phyloP scores from a whole-genome alignment of 345 rosid genomes.

The Salix udensis region DNA sequence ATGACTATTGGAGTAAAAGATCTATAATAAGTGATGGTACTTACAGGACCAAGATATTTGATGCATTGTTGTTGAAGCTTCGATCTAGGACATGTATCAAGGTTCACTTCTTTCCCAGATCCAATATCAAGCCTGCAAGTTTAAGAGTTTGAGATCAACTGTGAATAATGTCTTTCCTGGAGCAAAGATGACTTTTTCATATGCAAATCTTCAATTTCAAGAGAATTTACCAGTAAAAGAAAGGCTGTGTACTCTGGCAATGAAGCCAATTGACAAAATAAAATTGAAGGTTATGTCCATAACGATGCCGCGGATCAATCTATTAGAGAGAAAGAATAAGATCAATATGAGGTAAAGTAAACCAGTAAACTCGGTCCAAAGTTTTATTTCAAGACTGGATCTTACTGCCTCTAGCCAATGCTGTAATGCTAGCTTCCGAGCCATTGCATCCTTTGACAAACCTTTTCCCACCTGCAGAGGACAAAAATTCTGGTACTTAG shows the following conservation, averaged over 20 bases:
- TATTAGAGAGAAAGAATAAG: conserved; percentile 23
- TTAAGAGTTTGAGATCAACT: conserved; percentile 17
- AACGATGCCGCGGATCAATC: conserved; percentile 97
- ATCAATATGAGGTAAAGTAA: conserved; percentile 16
- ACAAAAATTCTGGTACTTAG: background rate
- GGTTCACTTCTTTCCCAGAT: conserved; percentile 65
- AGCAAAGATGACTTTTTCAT: background rate
- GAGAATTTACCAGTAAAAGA: conserved; percentile 70
- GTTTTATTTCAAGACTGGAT: background rate
- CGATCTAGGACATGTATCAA: conserved; percentile 62
- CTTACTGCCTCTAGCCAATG: conserved; percentile 99
- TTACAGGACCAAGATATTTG: conserved; percentile 92
- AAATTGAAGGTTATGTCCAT: conserved; percentile 92
- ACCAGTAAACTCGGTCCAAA: background rate
- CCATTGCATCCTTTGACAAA: conserved; percentile 74
- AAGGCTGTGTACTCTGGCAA: conserved; percentile 77
- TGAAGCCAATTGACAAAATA: conserved; percentile 82
- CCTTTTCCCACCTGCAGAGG: conserved; percentile 79
- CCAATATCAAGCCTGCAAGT: conserved; percentile 84
- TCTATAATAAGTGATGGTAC: conserved; percentile 20
- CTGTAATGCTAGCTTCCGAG: conserved; percentile 82
- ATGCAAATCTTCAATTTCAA: conserved; percentile 2
- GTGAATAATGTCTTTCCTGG: background rate
- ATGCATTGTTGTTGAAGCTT: conserved; percentile 89
- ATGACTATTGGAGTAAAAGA: background rate